A percentile compares a stretch with the other conserved stretches of the same genome.
phyloP scores from a whole-genome alignment of 352 stramenopile species.

The Globisporangium abappressorium region DNA sequence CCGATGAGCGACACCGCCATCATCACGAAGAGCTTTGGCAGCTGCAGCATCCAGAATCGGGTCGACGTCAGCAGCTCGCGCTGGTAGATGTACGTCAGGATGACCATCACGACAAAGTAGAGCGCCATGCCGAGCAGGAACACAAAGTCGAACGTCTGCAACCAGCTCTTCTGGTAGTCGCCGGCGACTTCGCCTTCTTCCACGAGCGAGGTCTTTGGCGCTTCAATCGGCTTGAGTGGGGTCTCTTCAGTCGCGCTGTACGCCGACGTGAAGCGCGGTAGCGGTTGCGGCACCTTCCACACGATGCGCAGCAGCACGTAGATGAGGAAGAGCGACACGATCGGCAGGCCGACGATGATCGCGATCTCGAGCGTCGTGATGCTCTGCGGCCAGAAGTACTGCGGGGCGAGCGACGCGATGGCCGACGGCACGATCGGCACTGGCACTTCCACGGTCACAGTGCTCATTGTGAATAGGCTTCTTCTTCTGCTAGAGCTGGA shows the following conservation, averaged over 20 bases:
- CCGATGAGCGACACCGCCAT: constrained; percentile 58
- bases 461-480: constrained; percentile 15
- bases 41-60: constrained; percentile 46
- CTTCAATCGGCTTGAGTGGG: constrained; percentile 29
- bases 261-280: constrained; percentile 33
- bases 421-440: constrained; percentile 8
- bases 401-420: constrained; percentile 7
- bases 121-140: constrained; percentile 52
- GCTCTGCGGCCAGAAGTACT: constrained; percentile 23
- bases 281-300: constrained; percentile 48
- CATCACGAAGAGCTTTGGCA: constrained; percentile 55
- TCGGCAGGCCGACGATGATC: constrained; percentile 37
- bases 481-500: not conserved
- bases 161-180: constrained; percentile 55
- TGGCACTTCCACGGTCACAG: constrained; percentile 12
- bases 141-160: constrained; percentile 55
- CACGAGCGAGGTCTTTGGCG: constrained; percentile 44
- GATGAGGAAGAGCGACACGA: constrained; percentile 47
- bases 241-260: constrained; percentile 38
- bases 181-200: constrained; percentile 55
- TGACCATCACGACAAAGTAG: constrained; percentile 37
- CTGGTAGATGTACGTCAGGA: constrained; percentile 50
- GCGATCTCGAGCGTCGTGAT: constrained; percentile 18
- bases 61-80: constrained; percentile 35
- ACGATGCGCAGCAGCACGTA: constrained; percentile 64